phyloP scores from a whole-genome alignment of 257 asterid species.

The Scutellaria galericulata region DNA sequence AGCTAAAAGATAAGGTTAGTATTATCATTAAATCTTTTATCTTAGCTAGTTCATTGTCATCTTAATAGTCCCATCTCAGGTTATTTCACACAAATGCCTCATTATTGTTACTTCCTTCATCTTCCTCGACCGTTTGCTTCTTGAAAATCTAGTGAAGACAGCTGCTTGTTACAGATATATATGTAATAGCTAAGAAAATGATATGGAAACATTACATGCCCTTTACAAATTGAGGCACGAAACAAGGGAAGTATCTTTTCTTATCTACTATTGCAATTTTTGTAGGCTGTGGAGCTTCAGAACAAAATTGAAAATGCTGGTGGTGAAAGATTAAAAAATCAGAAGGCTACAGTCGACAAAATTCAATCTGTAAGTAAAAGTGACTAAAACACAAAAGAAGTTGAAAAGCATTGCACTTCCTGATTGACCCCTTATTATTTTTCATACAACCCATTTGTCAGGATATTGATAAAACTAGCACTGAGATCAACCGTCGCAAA shows the following conservation, averaged over 20 bases:
- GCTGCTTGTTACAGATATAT: neutral
- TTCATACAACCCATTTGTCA: constrained; percentile 37
- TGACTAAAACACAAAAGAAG: neutral
- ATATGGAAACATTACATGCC: neutral
- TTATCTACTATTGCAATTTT: constrained; percentile 25
- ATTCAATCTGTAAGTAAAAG: constrained; percentile 79
- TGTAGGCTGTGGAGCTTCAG: constrained; percentile 86
- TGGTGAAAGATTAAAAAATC: constrained; percentile 77
- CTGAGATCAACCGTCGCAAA: constrained; percentile 85
- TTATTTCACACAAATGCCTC: neutral
- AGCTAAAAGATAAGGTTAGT: constrained; percentile 84
- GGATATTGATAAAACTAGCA: constrained; percentile 78
- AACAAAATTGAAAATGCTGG: constrained; percentile 95
- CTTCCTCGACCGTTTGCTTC: neutral
- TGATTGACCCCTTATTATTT: constrained; percentile 3
- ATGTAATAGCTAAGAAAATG: neutral
- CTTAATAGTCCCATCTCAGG: neutral
- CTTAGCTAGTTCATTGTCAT: neutral
- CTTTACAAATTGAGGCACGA: neutral
- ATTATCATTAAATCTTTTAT: constrained; percentile 17
- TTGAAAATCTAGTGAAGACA: neutral
- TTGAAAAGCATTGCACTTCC: constrained; percentile 8
- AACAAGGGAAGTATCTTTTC: constrained; percentile 1
- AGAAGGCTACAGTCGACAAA: constrained; percentile 67
- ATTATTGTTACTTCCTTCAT: neutral